phyloP scores from a whole-genome alignment of 1,139 yeast species.

The Protomyces macrosporus region DNA sequence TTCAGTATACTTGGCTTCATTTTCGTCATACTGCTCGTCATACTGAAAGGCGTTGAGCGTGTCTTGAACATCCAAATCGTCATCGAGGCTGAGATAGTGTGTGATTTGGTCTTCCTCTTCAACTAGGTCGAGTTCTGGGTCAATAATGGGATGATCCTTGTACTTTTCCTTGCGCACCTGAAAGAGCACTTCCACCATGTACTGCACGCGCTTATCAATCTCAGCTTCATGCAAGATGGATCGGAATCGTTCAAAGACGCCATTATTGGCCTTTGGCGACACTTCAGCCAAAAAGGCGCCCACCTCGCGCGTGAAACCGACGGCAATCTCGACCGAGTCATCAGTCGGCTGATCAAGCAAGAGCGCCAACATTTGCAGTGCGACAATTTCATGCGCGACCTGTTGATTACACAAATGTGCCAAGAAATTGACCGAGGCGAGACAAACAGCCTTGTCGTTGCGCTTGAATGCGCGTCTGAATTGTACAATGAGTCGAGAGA shows the following conservation, averaged over 20 bases:
- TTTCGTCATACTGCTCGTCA: slow-evolving; percentile 51
- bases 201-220: slow-evolving; percentile 46
- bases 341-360: slow-evolving; percentile 53
- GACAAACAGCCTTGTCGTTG: slow-evolving; percentile 47
- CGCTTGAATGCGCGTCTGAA: slow-evolving; percentile 54
- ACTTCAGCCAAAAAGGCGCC: slow-evolving; percentile 47
- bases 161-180: slow-evolving; percentile 50
- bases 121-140: slow-evolving; percentile 52
- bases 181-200: slow-evolving; percentile 52
- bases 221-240: slow-evolving; percentile 54
- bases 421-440: slow-evolving; percentile 48
- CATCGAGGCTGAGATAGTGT: slow-evolving; percentile 57
- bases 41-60: slow-evolving; percentile 49
- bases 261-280: slow-evolving; percentile 46
- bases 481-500: slow-evolving; percentile 52
- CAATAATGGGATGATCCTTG: slow-evolving; percentile 43
- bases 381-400: slow-evolving; percentile 59
- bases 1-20: slow-evolving; percentile 46
- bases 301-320: slow-evolving; percentile 43
- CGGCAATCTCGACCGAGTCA: slow-evolving; percentile 50
- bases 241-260: slow-evolving; percentile 59
- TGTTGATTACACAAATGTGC: slow-evolving; percentile 62
- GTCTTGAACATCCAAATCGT: slow-evolving; percentile 47
- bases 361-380: slow-evolving; percentile 59
- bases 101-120: slow-evolving; percentile 59